Evolutionary conservation across 345 rosid genomes (phyloP), one percentile per base, ranked within the genome.

Genomic region (Moringa oleifera): DNA sequence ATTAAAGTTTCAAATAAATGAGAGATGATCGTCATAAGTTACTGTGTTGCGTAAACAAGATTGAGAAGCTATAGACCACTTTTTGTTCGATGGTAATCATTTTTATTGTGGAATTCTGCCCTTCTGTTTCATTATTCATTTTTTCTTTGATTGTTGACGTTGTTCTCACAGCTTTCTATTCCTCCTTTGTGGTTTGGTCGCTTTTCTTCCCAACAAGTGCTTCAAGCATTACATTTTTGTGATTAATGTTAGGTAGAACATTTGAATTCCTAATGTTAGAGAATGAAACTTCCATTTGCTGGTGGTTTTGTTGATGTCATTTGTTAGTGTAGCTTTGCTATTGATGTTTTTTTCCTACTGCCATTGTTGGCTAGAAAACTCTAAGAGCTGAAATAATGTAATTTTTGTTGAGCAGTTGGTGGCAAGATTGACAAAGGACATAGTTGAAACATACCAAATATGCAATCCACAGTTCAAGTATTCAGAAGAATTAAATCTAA

Each of bases 401-500:
- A 33, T 66, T 50, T 60, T 62, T 79, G 46, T 24, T 53, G 56
- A 79, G 90, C 85, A 95, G 99, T 78, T 87, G 81, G 90, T 87
- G 79, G 82, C 76, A 63, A 84, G 88, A 82, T 77, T 95, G 67
- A 91, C 91, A 57, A 87, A 80, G 75, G 95, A 84, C 75, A 80
- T 95, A 71, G 88, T 87, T 68, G 93, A 85, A 75, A 95, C 96
- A 18, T 95, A 91, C 79, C 86, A 72, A 74, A 74, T 69, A 75
- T 95, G 99, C 83, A 83, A 95, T 75, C 88, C 96, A 20, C 84
- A 81, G 58, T 91, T 95, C 74, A 91, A 81, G 68, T 95, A 83
- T 84, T 85, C 90, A 57, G 96, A 90, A 75, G 96, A 89, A 69
- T 73, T 91, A 70, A 90, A 89, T 79, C 97, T 96, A 25, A 95